phyloP scores from a whole-genome alignment of 192 early-diverging fungal genomes.

The Lobosporangium transversale region DNA sequence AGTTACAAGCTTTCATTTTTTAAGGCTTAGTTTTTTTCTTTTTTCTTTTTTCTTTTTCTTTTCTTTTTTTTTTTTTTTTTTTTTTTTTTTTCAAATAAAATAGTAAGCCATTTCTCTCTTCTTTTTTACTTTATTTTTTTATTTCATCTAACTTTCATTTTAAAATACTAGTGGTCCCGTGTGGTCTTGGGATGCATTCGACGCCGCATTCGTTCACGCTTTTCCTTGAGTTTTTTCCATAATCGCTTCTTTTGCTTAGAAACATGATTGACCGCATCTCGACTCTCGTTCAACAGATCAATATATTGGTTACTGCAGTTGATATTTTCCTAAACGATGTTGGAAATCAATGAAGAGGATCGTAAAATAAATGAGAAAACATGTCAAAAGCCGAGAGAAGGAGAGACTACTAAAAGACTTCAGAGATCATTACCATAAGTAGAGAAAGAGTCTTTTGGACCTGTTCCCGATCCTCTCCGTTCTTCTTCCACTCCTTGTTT shows the following conservation, averaged over 20 bases:
- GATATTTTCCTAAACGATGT: constrained; percentile 65
- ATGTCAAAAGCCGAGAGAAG: background rate
- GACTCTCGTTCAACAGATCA: constrained; percentile 60
- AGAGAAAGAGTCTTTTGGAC: constrained; percentile 41
- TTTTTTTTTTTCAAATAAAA: no score
- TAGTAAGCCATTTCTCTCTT: no score
- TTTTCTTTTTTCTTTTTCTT: no score
- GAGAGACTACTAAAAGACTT: background rate
- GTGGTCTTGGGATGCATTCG: constrained; percentile 24
- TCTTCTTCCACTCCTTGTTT: constrained; percentile 47
- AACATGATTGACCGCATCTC: constrained; percentile 61
- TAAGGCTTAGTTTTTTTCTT: no score
- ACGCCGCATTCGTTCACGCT: constrained; percentile 34
- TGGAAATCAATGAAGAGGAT: background rate
- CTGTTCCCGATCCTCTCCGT: constrained; percentile 36
- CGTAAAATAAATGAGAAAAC: background rate
- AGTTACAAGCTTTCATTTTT: no score
- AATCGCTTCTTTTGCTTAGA: constrained; percentile 60
- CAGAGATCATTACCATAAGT: constrained; percentile 50
- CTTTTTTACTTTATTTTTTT: no score
- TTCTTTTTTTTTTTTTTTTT: no score
- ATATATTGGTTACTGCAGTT: constrained; percentile 69
- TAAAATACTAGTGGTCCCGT: no score
- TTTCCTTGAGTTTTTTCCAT: constrained; percentile 58
- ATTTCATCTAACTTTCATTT: no score